Evolutionary conservation across 2,329 filamentous ascomycete species (phyloP).

Genomic region (Sporothrix mexicana): DNA sequence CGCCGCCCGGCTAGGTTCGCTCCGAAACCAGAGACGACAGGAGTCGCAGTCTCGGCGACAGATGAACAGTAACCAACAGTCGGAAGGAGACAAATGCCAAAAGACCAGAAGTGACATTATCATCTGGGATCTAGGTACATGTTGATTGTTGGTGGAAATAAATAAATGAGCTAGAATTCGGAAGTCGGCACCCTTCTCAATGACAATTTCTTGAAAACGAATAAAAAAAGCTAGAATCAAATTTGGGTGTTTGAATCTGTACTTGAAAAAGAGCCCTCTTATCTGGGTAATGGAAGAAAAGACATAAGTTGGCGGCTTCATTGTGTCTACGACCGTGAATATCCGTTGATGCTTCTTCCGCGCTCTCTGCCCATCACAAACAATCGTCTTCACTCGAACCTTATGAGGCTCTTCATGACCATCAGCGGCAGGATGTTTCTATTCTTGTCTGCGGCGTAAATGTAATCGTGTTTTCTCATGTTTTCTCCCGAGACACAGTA

Average conservation of each 20-base stretch:
- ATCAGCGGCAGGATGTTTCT: neutral
- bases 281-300: too few species aligned
- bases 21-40: constrained; percentile 7
- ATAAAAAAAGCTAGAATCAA: too few species aligned
- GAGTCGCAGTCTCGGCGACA: neutral
- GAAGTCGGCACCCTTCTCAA: too few species aligned
- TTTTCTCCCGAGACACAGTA: neutral
- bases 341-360: neutral
- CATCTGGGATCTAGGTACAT: neutral
- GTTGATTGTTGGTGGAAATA: too few species aligned
- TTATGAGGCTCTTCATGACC: neutral
- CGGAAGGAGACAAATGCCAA: too few species aligned
- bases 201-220: too few species aligned
- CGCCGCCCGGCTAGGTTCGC: neutral
- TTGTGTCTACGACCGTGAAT: too few species aligned
- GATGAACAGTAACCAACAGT: too few species aligned
- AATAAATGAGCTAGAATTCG: too few species aligned
- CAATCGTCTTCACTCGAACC: neutral
- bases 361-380: neutral
- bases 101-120: neutral
- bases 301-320: too few species aligned
- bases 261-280: too few species aligned
- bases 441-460: neutral
- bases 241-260: too few species aligned
- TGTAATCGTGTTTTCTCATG: neutral